Evolutionary conservation across 805 yeast genomes (phyloP).

Genomic region (Candida bentonensis): DNA sequence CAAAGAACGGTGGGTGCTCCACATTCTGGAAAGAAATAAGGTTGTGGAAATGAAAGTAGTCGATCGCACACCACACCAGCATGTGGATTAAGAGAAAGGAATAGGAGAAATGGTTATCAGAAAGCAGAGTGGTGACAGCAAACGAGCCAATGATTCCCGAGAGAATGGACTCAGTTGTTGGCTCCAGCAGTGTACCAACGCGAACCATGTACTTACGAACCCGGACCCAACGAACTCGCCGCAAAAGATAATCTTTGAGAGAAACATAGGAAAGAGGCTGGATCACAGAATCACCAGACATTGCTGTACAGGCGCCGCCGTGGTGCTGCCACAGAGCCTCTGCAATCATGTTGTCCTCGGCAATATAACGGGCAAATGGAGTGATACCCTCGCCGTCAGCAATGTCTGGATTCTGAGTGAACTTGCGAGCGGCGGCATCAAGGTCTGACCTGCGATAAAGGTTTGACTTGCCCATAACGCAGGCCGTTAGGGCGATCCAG

Average conservation of each 20-base stretch:
- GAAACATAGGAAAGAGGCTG: slow-evolving; percentile 46
- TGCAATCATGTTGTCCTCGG: slow-evolving; percentile 89
- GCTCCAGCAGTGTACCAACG: slow-evolving; percentile 73
- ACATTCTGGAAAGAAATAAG: slow-evolving; percentile 22
- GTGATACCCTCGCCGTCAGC: slow-evolving; percentile 33
- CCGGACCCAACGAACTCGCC: slow-evolving; percentile 75
- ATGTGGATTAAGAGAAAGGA: slow-evolving; percentile 35
- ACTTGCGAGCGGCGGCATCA: slow-evolving; percentile 18
- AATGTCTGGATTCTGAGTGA: slow-evolving; percentile 4
- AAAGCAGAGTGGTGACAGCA: slow-evolving; percentile 36
- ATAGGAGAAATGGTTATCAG: slow-evolving; percentile 12
- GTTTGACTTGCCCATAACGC: slow-evolving; percentile 85
- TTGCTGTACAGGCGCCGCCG: slow-evolving; percentile 56
- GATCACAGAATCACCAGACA: slow-evolving; percentile 64
- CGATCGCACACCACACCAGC: slow-evolving; percentile 48
- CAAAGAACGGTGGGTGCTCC: slow-evolving; percentile 17
- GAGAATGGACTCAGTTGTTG: slow-evolving; percentile 66
- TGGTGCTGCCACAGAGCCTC: slow-evolving; percentile 64
- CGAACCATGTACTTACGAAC: slow-evolving; percentile 80
- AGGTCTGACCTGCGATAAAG: slow-evolving; percentile 55
- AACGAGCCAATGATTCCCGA: slow-evolving; percentile 54
- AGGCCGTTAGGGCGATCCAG: slow-evolving; percentile 62
- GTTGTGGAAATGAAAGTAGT: slow-evolving; percentile 41
- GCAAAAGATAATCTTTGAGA: slow-evolving; percentile 40
- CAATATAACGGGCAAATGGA: slow-evolving; percentile 67